These are phyloP conservation scores for Corymbia citriodora DNA, from an alignment of 441 rosid genomes.

Conservation along the genomic window DNA sequence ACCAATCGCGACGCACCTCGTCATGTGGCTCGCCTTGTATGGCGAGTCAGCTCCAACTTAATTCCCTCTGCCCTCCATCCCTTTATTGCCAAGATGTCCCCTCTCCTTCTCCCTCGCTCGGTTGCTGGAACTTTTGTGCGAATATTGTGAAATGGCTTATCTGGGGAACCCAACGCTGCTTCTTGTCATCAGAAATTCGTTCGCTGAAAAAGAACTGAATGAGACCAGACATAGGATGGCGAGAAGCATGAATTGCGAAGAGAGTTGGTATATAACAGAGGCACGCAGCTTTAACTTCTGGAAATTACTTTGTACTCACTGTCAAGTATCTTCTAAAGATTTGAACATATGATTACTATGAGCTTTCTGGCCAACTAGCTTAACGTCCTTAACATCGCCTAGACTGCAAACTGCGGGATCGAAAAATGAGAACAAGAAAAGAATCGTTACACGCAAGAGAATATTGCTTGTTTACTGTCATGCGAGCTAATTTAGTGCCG, in stretches of 20 bases:
- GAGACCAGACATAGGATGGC: background rate
- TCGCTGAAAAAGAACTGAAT: background rate
- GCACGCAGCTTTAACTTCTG: background rate
- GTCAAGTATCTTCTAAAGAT: background rate
- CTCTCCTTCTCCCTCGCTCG: background rate
- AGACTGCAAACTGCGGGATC: background rate
- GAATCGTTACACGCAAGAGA: background rate
- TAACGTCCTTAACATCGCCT: background rate
- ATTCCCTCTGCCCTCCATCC: background rate
- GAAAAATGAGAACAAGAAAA: background rate
- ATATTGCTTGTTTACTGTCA: background rate
- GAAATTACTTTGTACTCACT: background rate
- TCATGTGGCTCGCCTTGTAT: slow-evolving; percentile 14
- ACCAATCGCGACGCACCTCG: background rate
- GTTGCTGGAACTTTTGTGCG: background rate
- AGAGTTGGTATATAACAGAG: background rate
- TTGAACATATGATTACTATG: background rate
- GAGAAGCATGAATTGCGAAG: background rate
- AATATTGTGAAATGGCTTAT: background rate
- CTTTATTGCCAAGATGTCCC: no score
- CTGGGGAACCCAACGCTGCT: background rate
- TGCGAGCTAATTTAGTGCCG: background rate
- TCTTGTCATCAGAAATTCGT: background rate
- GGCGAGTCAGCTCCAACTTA: background rate
- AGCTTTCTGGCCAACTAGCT: background rate